Evolutionary conservation across 352 stramenopile genomes (phyloP).

Genomic region (Stramenopiles sp.): DNA sequence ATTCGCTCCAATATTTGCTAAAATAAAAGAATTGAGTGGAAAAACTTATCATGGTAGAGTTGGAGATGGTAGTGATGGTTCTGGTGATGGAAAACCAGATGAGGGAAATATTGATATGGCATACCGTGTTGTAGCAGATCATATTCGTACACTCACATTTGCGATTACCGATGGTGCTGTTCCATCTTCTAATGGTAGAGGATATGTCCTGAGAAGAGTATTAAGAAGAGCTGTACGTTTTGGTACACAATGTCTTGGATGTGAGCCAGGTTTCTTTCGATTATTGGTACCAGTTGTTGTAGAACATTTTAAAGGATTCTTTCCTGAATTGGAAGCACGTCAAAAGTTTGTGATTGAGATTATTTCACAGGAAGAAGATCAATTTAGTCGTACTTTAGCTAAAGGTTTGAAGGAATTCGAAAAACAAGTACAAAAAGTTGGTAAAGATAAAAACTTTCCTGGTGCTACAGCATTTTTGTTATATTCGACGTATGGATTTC

Average conservation of each 20-base stretch:
- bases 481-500: constrained; percentile 95
- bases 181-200: constrained; percentile 76
- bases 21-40: constrained; percentile 42
- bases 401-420: constrained; percentile 44
- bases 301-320: constrained; percentile 55
- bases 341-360: constrained; percentile 51
- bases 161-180: constrained; percentile 84
- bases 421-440: constrained; percentile 29
- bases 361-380: constrained; percentile 76
- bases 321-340: constrained; percentile 69
- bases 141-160: constrained; percentile 82
- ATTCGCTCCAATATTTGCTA: constrained; percentile 73
- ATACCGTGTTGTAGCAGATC: constrained; percentile 83
- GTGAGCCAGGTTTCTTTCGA: constrained; percentile 64
- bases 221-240: constrained; percentile 81
- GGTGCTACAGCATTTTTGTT: constrained; percentile 96
- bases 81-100: too few relatives aligned
- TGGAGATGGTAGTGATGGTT: constrained; percentile 41
- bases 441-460: too few relatives aligned
- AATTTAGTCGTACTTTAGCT: constrained; percentile 41
- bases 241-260: constrained; percentile 80
- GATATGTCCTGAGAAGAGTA: constrained; percentile 90
- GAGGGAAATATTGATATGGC: constrained; percentile 35
- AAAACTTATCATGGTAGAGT: constrained; percentile 31
- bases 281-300: constrained; percentile 58